These are phyloP conservation scores for Coniochaeta sp. DNA, from an alignment of 2,329 filamentous ascomycete genomes.

Conservation along the genomic window DNA sequence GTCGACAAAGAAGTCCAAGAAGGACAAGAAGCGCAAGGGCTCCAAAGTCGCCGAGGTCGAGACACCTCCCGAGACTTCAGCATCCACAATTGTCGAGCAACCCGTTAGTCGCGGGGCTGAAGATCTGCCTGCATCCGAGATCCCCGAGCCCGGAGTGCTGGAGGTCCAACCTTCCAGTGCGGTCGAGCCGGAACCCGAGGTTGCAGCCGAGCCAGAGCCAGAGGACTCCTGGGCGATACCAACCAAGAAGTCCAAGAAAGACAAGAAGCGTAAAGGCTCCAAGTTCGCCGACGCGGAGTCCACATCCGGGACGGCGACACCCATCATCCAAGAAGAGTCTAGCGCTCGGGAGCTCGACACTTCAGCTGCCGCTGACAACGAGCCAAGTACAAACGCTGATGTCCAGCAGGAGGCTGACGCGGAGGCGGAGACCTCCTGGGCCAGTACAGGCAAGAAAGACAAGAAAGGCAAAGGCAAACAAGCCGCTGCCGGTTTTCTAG, in stretches of 20 bases:
- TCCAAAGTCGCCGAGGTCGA: conserved; percentile 11
- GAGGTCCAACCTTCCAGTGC: background rate
- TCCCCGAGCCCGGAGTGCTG: background rate
- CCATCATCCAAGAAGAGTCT: background rate
- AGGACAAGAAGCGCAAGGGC: conserved; percentile 24
- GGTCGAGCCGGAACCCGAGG: background rate
- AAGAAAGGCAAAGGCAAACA: conserved; percentile 20
- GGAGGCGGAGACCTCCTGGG: conserved; percentile 4
- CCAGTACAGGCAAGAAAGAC: conserved; percentile 19
- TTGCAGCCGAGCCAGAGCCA: conserved; percentile 6
- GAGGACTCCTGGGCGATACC: conserved; percentile 13
- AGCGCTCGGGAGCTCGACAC: conserved; percentile 2
- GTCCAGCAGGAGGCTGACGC: background rate
- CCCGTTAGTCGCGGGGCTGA: background rate
- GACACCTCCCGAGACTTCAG: conserved; percentile 5
- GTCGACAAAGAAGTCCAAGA: conserved; percentile 25
- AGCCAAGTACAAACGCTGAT: background rate
- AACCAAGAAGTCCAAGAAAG: conserved; percentile 27
- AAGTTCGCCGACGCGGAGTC: conserved; percentile 10
- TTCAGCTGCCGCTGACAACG: background rate
- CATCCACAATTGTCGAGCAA: conserved; percentile 2
- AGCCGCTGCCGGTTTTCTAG: background rate
- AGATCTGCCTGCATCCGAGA: background rate
- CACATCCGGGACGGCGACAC: conserved; percentile 6
- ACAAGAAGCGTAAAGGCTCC: conserved; percentile 23